Base-by-base conservation (phyloP, 805 yeast genomes). In the Kluyveromyces aestuarii region DNA sequence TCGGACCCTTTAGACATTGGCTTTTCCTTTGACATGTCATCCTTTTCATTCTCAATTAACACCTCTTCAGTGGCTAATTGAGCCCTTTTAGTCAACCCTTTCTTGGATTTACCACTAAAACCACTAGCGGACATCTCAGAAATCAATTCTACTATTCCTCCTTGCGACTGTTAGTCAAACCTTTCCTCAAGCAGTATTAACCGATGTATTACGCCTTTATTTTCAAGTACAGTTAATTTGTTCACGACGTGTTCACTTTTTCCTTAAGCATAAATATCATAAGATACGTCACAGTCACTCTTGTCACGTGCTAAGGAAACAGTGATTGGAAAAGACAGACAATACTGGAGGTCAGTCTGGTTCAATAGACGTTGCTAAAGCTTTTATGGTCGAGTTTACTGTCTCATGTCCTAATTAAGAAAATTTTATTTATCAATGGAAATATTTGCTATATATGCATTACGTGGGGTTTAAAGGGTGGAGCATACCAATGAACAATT, bases 21-120 rank as follows among this genome's bases (percentile, higher is more conserved):
- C 38, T 51, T 53, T 8, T 48, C 48, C 45, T 59, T 58, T 6
- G 61, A 53, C 37, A 44, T 27, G 39, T 57, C 59, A 45, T 59
- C 60, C 25, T 48, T 37, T 37, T 59, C 62, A 21, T 41, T 33
- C 30, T 35, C 43, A 38, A 43, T 41, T 25, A 30, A 9, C 9
- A 35, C 39, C 25, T 48, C 55, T 18, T 48, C 51, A 17, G 40
- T 39, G 18, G 50, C 47, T 46, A 41, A 42, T 46, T 50, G 27
- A 52, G 40, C 40, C 48, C 52, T 44, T 44, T 48, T 44, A 35
- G 40, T 50, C 41, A 50, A 40, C 36, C 48, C 42, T 14, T 51
- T 53, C 25, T 53, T 49, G 37, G 48, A 51, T 27, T 52, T 49
- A 27, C 45, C 50, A 36, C 52, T 51, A 48, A 54, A 57, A 41